Percentiles rank a stretch among this genome's conserved stretches.
Evolutionary conservation across 768 basidiomycete genomes (phyloP).

Genomic region (Erythrobasidium yunnanense): DNA sequence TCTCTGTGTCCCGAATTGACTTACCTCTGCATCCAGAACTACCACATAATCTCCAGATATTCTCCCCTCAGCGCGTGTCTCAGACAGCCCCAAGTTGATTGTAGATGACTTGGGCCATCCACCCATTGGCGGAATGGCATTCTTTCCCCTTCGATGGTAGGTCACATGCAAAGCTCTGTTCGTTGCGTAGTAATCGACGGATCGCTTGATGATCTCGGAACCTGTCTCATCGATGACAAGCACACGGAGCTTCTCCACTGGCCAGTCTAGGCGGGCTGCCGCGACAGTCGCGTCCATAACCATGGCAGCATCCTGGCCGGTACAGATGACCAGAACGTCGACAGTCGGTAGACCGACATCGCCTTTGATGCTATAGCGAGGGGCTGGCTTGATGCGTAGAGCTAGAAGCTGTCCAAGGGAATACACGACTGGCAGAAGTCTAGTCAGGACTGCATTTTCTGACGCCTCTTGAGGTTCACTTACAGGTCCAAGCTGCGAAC

Average conservation of each 20-base stretch:
- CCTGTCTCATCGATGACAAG: slow-evolving; percentile 36
- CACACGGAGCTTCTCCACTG: slow-evolving; percentile 35
- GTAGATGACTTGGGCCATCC: slow-evolving; percentile 28
- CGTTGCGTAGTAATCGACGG: slow-evolving; percentile 30
- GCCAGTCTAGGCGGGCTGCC: slow-evolving; percentile 37
- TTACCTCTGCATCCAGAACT: slow-evolving; percentile 37
- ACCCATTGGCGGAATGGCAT: neutral
- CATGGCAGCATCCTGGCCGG: slow-evolving; percentile 34
- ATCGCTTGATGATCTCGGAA: slow-evolving; percentile 26
- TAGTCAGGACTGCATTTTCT: neutral
- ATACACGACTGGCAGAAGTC: neutral
- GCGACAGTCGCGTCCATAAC: slow-evolving; percentile 36
- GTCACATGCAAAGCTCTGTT: slow-evolving; percentile 34
- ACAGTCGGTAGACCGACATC: slow-evolving; percentile 36
- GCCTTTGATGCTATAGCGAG: slow-evolving; percentile 33
- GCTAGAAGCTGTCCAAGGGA: neutral
- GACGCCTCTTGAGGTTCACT: neutral
- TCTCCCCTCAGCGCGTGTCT: slow-evolving; percentile 33
- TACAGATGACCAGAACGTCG: slow-evolving; percentile 35
- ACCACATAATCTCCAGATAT: slow-evolving; percentile 34
- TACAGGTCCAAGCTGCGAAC: slow-evolving; percentile 17
- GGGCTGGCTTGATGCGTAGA: slow-evolving; percentile 11
- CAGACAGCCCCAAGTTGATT: slow-evolving; percentile 38
- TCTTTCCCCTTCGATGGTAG: slow-evolving; percentile 31
- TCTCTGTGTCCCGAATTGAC: neutral